Evolutionary conservation across 2,329 filamentous ascomycete genomes (phyloP).

Genomic region (Scedosporium minutisporum): DNA sequence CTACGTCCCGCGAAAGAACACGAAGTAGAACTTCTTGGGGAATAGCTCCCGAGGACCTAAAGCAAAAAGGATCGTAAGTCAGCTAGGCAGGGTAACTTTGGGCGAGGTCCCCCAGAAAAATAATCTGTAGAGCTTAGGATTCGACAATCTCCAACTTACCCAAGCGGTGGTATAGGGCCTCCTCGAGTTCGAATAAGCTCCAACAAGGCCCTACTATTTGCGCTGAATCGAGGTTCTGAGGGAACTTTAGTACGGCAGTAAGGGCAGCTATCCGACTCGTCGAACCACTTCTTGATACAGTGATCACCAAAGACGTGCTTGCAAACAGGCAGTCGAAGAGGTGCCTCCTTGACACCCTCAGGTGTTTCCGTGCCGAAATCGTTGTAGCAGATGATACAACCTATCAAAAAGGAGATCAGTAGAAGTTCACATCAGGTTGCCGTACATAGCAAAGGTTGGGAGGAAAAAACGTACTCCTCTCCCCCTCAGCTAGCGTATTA

Average conservation of each 20-base stretch:
- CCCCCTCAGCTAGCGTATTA: constrained; percentile 28
- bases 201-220: constrained; percentile 4
- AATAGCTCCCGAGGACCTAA: neutral
- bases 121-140: neutral
- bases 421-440: neutral
- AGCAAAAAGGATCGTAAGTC: neutral
- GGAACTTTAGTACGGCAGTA: constrained; percentile 55
- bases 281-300: constrained; percentile 57
- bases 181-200: constrained; percentile 3
- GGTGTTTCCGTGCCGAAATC: constrained; percentile 47
- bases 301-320: constrained; percentile 55
- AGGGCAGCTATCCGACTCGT: constrained; percentile 52
- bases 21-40: constrained; percentile 1
- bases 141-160: neutral
- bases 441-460: neutral
- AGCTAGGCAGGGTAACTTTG: neutral
- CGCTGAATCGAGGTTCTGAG: constrained; percentile 27
- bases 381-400: constrained; percentile 56
- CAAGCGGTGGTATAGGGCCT: neutral
- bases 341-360: constrained; percentile 47
- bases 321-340: constrained; percentile 50
- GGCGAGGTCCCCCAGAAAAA: no score
- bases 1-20: neutral
- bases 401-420: constrained; percentile 22
- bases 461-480: constrained; percentile 9